Evolutionary conservation across 345 rosid species (phyloP), one percentile per base, ranked within the genome.

Genomic region (Ricinus communis): DNA sequence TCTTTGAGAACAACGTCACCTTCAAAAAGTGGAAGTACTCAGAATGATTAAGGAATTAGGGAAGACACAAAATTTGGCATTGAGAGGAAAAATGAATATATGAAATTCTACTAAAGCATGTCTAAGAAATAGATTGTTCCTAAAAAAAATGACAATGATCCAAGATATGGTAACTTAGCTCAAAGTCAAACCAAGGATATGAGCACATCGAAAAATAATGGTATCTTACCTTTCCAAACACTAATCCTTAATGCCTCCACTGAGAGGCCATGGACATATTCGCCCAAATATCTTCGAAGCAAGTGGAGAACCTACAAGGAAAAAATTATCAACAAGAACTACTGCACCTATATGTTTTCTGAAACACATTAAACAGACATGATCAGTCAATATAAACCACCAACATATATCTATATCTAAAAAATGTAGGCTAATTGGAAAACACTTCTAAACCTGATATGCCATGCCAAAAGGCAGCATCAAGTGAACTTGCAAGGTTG

Each of bases 1-100:
- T 95, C 97, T 80, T 89, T 92, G 66, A 95, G 97, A 70, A 92
- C 96, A 76, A 95, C 98, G 84, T 95, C 98, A 55, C 99, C 99
- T 95, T 71, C 70, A 70, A 65, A 62, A 75, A 71, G 25, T 33
- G 47, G 54, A 72, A 69, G 63, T 57, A 24, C 30, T 61, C 31
- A 69, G 74, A 73, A 70, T 52, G 60, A 41, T 58, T 8, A 16
- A 5, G 19, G 8, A 30, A 50, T 65, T 7, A 8, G 8, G 15
- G 52, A 67, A 36, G 51, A 74, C 57, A 47, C 46, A 53, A n/a
- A 66, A 60, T 52, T 62, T 52, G 55, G 75, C 41, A 65, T 57
- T 79, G 68, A 76, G 53, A 53, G 68, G n/a, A 9, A 24, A 51
- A 5, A 52, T 5, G 52, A n/a, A n/a, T n/a, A n/a, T n/a, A n/a